phyloP scores from a whole-genome alignment of 2,329 filamentous ascomycete genomes.

The Laburnicola sp. region DNA sequence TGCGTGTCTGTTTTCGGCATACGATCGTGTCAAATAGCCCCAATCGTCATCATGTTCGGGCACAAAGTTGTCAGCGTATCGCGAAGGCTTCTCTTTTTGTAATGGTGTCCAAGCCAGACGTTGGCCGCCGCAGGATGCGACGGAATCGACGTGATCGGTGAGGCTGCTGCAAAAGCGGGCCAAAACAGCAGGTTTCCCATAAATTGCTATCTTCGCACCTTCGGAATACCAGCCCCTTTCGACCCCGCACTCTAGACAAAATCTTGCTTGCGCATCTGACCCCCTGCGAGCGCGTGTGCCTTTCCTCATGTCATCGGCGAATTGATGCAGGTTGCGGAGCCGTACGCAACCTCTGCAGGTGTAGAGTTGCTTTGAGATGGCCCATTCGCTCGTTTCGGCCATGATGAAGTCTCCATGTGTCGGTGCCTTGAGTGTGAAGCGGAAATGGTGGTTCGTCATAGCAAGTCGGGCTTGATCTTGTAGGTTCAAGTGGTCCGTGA shows the following conservation, averaged over 20 bases:
- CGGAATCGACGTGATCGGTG: conserved; percentile 20
- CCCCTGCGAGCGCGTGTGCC: conserved; percentile 29
- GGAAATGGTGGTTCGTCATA: conserved; percentile 23
- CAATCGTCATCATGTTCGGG: conserved; percentile 18
- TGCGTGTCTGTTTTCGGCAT: conserved; percentile 16
- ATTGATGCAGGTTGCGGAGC: conserved; percentile 24
- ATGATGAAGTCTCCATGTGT: conserved; percentile 24
- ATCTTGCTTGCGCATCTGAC: conserved; percentile 25
- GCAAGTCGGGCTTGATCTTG: conserved; percentile 23
- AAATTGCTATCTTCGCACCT: conserved; percentile 26
- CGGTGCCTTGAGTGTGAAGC: conserved; percentile 21
- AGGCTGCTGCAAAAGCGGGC: conserved; percentile 22
- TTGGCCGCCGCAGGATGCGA: conserved; percentile 20
- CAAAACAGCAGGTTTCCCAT: conserved; percentile 23
- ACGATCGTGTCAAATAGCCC: conserved; percentile 13
- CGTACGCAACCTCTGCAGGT: conserved; percentile 27
- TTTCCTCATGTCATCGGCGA: conserved; percentile 37
- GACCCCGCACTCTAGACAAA: conserved; percentile 34
- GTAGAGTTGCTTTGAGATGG: conserved; percentile 23
- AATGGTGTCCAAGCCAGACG: conserved; percentile 11
- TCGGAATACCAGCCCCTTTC: conserved; percentile 21
- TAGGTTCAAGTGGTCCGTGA: conserved; percentile 26
- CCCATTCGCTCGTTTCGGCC: conserved; percentile 27
- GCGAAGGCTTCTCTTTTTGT: background rate
- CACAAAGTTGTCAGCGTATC: background rate